Percentiles rank a stretch among this genome's conserved stretches.
Evolutionary conservation across 139 green algal genomes (phyloP).

Genomic region (Chlorella sp.): DNA sequence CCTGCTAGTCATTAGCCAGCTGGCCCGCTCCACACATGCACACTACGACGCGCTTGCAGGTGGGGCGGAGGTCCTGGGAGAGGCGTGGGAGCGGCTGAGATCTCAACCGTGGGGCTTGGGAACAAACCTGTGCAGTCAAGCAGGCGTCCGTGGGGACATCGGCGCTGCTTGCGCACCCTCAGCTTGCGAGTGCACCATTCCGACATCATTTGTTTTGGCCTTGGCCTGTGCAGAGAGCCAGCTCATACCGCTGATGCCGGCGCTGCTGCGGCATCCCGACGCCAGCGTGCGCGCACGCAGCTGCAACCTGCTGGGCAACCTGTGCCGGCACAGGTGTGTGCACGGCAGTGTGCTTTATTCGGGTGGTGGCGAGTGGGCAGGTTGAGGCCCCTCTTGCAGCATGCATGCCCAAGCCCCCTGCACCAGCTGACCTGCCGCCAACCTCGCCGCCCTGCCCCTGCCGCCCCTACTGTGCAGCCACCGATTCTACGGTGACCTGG

Average conservation of each 20-base stretch:
- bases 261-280: conserved; percentile 70
- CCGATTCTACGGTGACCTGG: conserved; percentile 83
- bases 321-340: conserved; percentile 80
- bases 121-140: too few relatives aligned
- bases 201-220: neutral
- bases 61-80: neutral
- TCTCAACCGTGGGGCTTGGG: too few relatives aligned
- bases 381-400: conserved; percentile 25
- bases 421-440: too few relatives aligned
- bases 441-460: conserved; percentile 54
- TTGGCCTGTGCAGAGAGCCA: conserved; percentile 29
- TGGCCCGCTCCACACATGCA: conserved; percentile 54
- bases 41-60: conserved; percentile 49
- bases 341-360: conserved; percentile 70
- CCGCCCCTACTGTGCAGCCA: conserved; percentile 78
- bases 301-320: conserved; percentile 94
- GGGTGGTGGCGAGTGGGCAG: conserved; percentile 49
- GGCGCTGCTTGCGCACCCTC: too few relatives aligned
- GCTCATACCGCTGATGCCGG: conserved; percentile 34
- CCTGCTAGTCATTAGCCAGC: conserved; percentile 72
- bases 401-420: neutral
- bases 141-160: too few relatives aligned
- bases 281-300: conserved; percentile 80
- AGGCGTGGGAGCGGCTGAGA: too few relatives aligned
- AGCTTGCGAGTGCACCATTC: too few relatives aligned